phyloP scores from a whole-genome alignment of 805 yeast species.

The Zygosaccharomyces pseudorouxii region DNA sequence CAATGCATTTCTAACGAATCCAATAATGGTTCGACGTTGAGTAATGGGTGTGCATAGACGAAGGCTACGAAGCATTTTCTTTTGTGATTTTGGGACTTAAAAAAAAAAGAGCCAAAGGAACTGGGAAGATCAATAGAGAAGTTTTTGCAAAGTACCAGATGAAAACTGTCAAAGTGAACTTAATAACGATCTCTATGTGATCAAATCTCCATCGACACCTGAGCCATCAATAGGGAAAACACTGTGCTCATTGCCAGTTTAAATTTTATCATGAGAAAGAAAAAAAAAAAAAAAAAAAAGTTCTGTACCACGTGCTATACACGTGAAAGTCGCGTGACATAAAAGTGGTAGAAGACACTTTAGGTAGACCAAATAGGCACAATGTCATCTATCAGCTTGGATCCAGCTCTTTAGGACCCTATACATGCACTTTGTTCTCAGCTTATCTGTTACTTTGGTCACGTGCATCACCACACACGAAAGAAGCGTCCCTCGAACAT shows the following conservation, averaged over 20 bases:
- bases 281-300: not conserved
- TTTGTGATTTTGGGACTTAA: not conserved
- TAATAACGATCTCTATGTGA: not conserved
- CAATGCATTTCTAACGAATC: slow-evolving; percentile 43
- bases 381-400: too few species aligned
- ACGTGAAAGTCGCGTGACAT: not conserved
- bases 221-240: not conserved
- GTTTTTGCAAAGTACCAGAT: not conserved
- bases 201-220: not conserved
- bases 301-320: not conserved
- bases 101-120: not conserved
- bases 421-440: too few species aligned
- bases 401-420: too few species aligned
- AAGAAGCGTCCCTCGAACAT: too few species aligned
- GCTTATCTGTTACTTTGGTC: too few species aligned
- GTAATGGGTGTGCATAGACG: not conserved
- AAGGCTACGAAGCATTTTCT: not conserved
- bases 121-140: not conserved
- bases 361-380: not conserved
- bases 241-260: not conserved
- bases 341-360: not conserved
- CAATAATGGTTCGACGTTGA: slow-evolving; percentile 30
- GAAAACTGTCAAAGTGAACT: not conserved
- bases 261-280: not conserved
- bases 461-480: too few species aligned